Base-by-base conservation (phyloP, 2,329 filamentous ascomycete genomes). In the Cercospora nicotianae region DNA sequence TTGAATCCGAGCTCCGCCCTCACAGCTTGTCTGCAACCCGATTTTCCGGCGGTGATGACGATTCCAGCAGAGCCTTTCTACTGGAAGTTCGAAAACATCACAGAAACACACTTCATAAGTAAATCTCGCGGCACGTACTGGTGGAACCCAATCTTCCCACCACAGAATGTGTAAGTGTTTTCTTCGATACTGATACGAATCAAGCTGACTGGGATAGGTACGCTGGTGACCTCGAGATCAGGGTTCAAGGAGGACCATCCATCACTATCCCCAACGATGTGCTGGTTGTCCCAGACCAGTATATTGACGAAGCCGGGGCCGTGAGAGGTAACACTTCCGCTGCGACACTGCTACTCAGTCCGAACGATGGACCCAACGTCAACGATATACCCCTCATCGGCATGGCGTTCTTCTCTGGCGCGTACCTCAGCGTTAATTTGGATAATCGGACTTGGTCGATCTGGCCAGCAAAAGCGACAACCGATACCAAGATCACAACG, bases 211-310 rank as follows among this genome's bases (percentile, higher is more conserved):
- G 3, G 7, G 16, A 16, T 18, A 71, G 69, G 1, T 69, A 66
- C 26, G 58, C 48, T 30, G 69, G 67, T 20, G 65, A 64, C 28
- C 23, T 69, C 26, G 57, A 61, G 6, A 42, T 71, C 0, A n/a
- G 60, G n/a, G n/a, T 69, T 5, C 60, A 66, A 20, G 45, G 48
- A 8, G 60, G 58, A 13, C 42, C 55, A 13, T n/a, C 39, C 13
- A 64, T 66, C 55, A 71, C 59, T 4, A 67, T 69, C 18, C 63
- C 67, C 9, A 71, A 69, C 45, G 60, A 69, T 28, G 64, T 69
- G 12, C 64, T 71, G 2, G 65, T 67, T 42, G 61, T 66, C 8
- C 63, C 69, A 9, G 58, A 62, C n/a, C 48, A 67, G 23, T 69
- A 65, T 45, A 60, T 67, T 7, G 63, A 57, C 28, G 26, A 36